Evolutionary conservation across 2,329 filamentous ascomycete genomes (phyloP).

Genomic region (Catunica adiposa): DNA sequence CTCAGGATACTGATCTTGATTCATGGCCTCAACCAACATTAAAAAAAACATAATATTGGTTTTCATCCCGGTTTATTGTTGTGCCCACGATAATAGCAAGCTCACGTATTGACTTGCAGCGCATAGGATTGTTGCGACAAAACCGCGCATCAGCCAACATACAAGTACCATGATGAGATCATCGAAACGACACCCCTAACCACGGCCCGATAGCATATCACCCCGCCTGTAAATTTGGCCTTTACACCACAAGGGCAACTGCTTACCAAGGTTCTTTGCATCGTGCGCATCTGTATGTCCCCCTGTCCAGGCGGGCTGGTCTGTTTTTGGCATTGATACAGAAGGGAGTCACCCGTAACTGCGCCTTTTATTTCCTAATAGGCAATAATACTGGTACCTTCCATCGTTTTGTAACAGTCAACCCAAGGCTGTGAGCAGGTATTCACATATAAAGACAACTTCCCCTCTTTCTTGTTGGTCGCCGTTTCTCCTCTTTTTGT

Average conservation of each 20-base stretch:
- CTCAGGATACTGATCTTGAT: too few species aligned
- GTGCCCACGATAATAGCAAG: too few species aligned
- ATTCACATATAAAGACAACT: conserved; percentile 19
- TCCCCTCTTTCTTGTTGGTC: conserved; percentile 16
- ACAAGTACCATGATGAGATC: too few species aligned
- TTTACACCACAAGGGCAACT: background rate
- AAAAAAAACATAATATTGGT: too few species aligned
- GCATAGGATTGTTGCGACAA: background rate
- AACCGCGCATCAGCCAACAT: background rate
- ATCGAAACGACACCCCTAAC: background rate
- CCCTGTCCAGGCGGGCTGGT: background rate
- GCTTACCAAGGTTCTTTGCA: background rate
- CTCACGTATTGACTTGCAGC: too few species aligned
- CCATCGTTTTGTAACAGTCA: background rate
- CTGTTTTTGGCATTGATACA: background rate
- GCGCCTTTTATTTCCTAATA: background rate
- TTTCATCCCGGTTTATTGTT: too few species aligned
- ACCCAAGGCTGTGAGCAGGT: background rate
- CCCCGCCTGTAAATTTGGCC: too few species aligned
- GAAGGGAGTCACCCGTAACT: background rate
- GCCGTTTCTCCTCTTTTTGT: conserved; percentile 14
- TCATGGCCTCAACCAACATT: too few species aligned
- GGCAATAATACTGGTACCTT: background rate
- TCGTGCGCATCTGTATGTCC: background rate
- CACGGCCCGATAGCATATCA: background rate